Percentiles rank a stretch among this genome's conserved stretches.
Evolutionary conservation across 116 monocot species (phyloP).

Genomic region (Zostera marina): DNA sequence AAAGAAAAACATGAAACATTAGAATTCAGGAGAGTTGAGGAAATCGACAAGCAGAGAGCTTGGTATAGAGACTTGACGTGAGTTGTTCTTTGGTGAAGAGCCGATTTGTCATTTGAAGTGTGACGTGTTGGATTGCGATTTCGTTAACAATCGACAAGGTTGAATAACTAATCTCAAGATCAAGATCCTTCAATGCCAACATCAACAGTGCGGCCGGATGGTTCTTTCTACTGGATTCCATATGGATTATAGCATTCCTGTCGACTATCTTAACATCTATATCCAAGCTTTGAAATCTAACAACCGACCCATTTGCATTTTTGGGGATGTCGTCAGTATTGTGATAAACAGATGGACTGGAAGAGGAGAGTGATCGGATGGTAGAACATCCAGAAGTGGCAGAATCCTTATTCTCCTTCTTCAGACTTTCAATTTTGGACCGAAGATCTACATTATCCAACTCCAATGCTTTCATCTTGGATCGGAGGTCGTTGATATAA

Average conservation of each 20-base stretch:
- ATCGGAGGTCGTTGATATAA: conserved; percentile 64
- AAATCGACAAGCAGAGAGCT: conserved; percentile 1
- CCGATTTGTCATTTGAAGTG: conserved; percentile 18
- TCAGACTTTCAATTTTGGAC: not conserved
- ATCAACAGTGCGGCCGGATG: conserved; percentile 38
- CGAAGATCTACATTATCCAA: conserved; percentile 35
- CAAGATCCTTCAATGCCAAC: conserved; percentile 27
- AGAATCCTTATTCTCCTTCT: not conserved
- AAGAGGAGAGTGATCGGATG: too few relatives aligned
- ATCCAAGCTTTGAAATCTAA: conserved; percentile 17
- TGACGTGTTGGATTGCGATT: conserved; percentile 37
- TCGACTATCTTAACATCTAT: conserved; percentile 27
- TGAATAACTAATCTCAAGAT: conserved; percentile 26
- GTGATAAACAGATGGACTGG: too few relatives aligned
- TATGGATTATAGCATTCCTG: conserved; percentile 24
- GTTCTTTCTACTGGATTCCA: conserved; percentile 17
- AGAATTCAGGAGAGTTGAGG: too few relatives aligned
- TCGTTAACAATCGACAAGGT: conserved; percentile 33
- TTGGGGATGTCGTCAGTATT: too few relatives aligned
- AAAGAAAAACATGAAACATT: too few relatives aligned
- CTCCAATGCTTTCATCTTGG: conserved; percentile 26
- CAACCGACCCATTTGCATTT: not conserved
- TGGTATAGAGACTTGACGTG: conserved; percentile 11
- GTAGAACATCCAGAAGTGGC: too few relatives aligned
- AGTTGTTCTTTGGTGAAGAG: conserved; percentile 28